Base-by-base conservation (phyloP, 352 stramenopile genomes). In the Thalassiosira gravida region DNA sequence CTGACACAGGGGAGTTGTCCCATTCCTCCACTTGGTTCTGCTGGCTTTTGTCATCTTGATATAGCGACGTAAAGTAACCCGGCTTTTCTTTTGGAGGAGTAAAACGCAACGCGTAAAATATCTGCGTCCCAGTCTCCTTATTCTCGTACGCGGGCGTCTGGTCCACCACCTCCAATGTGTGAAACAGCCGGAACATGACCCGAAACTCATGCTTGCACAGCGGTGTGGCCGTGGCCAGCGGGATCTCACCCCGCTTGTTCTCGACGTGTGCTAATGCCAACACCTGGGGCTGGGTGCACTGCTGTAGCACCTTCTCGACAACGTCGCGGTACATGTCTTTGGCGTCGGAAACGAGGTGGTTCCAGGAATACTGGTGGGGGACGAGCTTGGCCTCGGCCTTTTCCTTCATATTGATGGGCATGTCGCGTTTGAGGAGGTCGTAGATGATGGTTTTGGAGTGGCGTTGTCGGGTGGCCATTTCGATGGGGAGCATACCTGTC, bases 161-260 rank as follows among this genome's bases (percentile, higher is more conserved):
- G 66, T 94, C 89, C 18, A 92, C 81, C 32, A 94, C 78, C 62
- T 94, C 90, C 1, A 94, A 59, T 27, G 90, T 93, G 32, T 92
- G 88, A 63, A 94, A 94, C 29, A 94, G 72, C 32, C 90, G 74
- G 35, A 94, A 80, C 85, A 93, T 92, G 0, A 94, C 83, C 42
- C 90, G 86, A 61, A 94, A 88, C 61, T 93, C 88, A 37, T 94
- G 82, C 59, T 92, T 94, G 80, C 90, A 93, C 0, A 94, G 80
- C 35, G 90, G 86, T 13, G 88, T 93, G 2, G 88, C 86, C 58
- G 80, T 85, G 20, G 85, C 77, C n/a, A 94, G 74, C 14, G 90
- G 76, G 55, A 92, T 94, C 47, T 88, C 89, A 56, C 90, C 86
- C 32, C 83, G 77, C n/a, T 85, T 82, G 50, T 86, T 86, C 82